These are phyloP conservation scores for Penicillium desertorum DNA, from an alignment of 495 filamentous ascomycete species.

Conservation along the genomic window DNA sequence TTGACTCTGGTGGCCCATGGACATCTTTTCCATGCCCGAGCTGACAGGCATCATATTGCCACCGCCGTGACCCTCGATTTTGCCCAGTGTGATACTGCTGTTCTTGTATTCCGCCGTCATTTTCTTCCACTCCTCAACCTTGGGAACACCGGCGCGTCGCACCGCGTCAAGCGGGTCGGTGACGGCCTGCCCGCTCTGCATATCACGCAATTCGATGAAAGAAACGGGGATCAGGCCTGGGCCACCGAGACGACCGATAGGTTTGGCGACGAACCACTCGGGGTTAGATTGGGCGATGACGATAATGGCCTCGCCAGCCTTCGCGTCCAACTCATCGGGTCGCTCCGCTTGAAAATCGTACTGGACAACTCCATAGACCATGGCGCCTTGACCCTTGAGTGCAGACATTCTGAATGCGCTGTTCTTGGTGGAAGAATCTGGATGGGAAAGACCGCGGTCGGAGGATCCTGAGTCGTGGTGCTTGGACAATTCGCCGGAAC, in stretches of 20 bases:
- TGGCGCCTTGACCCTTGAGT: slow-evolving; percentile 68
- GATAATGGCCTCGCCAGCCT: slow-evolving; percentile 92
- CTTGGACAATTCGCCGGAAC: slow-evolving; percentile 65
- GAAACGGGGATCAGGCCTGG: slow-evolving; percentile 95
- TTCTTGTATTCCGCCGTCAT: slow-evolving; percentile 99
- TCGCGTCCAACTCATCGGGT: slow-evolving; percentile 92
- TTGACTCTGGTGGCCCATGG: slow-evolving; percentile 49
- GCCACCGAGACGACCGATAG: slow-evolving; percentile 89
- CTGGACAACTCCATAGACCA: slow-evolving; percentile 94
- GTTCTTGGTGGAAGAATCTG: slow-evolving; percentile 36
- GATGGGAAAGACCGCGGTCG: slow-evolving; percentile 52
- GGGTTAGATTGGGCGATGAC: slow-evolving; percentile 99
- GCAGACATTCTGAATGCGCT: slow-evolving; percentile 52
- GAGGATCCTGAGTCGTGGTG: slow-evolving; percentile 81
- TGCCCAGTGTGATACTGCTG: slow-evolving; percentile 92
- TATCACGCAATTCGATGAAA: slow-evolving; percentile 94
- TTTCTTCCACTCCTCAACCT: slow-evolving; percentile 99
- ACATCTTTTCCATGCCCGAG: slow-evolving; percentile 78
- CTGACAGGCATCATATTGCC: slow-evolving; percentile 52
- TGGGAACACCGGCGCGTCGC: slow-evolving; percentile 85
- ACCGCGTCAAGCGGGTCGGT: slow-evolving; percentile 84
- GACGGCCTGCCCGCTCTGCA: slow-evolving; percentile 81
- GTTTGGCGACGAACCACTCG: slow-evolving; percentile 99
- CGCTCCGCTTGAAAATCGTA: slow-evolving; percentile 97
- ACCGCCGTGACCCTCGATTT: slow-evolving; percentile 62